Conservation (phyloP, 2,329 filamentous ascomycete species). For the Penicillium sp. region DNA sequence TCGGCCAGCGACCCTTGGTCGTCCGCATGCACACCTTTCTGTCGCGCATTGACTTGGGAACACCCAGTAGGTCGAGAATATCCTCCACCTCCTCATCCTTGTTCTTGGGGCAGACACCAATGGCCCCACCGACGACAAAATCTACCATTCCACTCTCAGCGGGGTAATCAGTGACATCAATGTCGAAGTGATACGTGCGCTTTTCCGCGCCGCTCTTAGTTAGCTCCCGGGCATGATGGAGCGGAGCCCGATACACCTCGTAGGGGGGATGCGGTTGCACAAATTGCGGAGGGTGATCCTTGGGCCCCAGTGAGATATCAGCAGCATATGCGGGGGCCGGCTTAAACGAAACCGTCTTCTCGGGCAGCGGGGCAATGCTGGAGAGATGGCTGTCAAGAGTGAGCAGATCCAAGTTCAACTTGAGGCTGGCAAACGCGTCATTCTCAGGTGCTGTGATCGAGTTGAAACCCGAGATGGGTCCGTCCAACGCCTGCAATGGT, state of each 20-base stretch:
- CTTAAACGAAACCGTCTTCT: slow-evolving; percentile 70
- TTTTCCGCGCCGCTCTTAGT: slow-evolving; percentile 90
- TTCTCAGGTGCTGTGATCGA: slow-evolving; percentile 65
- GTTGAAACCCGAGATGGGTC: slow-evolving; percentile 43
- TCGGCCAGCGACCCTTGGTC: slow-evolving; percentile 84
- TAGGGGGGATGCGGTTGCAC: slow-evolving; percentile 95
- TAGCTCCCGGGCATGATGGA: slow-evolving; percentile 81
- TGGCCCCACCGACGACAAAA: slow-evolving; percentile 94
- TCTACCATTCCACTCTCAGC: slow-evolving; percentile 76
- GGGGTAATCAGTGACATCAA: slow-evolving; percentile 94
- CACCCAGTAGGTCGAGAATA: slow-evolving; percentile 75
- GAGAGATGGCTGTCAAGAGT: slow-evolving; percentile 70
- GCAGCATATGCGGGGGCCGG: slow-evolving; percentile 38
- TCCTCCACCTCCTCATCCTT: slow-evolving; percentile 75
- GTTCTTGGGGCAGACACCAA: slow-evolving; percentile 91
- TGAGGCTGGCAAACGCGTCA: slow-evolving; percentile 76
- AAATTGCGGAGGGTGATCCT: slow-evolving; percentile 75
- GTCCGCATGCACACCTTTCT: slow-evolving; percentile 81
- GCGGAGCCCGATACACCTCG: slow-evolving; percentile 84
- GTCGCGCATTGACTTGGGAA: slow-evolving; percentile 81
- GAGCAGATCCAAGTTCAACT: slow-evolving; percentile 74
- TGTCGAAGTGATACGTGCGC: slow-evolving; percentile 94
- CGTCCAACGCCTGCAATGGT: slow-evolving; percentile 50
- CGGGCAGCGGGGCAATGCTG: slow-evolving; percentile 69
- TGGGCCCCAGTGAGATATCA: slow-evolving; percentile 37